Conservation (phyloP, 257 asterid species). For the Agastache rugosa region DNA sequence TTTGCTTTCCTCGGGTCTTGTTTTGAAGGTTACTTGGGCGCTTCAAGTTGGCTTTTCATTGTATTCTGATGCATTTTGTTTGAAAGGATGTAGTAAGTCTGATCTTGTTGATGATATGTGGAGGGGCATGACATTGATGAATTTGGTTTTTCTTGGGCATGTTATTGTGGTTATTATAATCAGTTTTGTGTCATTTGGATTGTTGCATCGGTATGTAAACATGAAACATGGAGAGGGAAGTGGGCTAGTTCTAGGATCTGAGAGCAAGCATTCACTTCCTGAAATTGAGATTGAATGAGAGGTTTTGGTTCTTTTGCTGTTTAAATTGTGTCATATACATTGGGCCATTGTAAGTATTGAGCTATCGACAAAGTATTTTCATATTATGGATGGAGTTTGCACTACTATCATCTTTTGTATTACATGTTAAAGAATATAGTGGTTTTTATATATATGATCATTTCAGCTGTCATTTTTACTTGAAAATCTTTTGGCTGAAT, state of each 20-base stretch:
- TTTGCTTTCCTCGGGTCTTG: constrained; percentile 63
- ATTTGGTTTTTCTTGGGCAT: constrained; percentile 61
- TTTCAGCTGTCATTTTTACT: constrained; percentile 1
- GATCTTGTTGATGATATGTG: constrained; percentile 72
- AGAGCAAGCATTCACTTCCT: constrained; percentile 64
- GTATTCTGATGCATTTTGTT: constrained; percentile 65
- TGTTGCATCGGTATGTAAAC: constrained; percentile 49
- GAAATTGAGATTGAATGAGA: constrained; percentile 68
- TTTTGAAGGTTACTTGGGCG: constrained; percentile 85
- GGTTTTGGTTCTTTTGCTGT: constrained; percentile 29
- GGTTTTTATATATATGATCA: not conserved
- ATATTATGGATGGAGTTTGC: constrained; percentile 20
- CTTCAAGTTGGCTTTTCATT: constrained; percentile 79
- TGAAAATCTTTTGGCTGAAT: constrained; percentile 17
- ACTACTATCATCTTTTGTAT: constrained; percentile 21
- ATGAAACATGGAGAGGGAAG: constrained; percentile 55
- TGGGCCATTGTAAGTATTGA: constrained; percentile 31
- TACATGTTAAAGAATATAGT: constrained; percentile 30
- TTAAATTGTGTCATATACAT: not conserved
- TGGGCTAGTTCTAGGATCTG: constrained; percentile 59
- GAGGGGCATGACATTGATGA: constrained; percentile 70
- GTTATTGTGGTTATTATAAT: constrained; percentile 45
- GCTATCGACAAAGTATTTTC: constrained; percentile 11
- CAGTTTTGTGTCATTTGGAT: constrained; percentile 56
- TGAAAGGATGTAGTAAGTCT: constrained; percentile 73